Evolutionary conservation across 306 rosid genomes (phyloP), one percentile per base, ranked within the genome.

Genomic region (Carpinus viminea): DNA sequence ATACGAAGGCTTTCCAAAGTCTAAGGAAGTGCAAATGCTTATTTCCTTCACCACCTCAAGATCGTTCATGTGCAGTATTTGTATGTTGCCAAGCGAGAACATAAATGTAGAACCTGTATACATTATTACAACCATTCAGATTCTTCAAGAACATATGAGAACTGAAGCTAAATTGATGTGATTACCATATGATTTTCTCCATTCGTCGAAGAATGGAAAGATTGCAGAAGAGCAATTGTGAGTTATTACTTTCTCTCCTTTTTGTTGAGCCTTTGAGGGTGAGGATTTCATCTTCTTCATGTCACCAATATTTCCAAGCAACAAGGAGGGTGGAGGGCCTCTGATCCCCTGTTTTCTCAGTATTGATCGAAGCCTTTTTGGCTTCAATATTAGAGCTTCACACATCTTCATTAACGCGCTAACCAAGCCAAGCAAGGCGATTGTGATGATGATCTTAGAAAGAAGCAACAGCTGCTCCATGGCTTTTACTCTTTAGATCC

Each of bases 21-120:
- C 83, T 13, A 86, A 71, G 36, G 89, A 83, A n/a, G 83, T 83
- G 59, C 86, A 81, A 3, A 50, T 73, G 21, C 79, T 74, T 8
- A 86, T 71, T 31, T 86, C 86, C 70, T 65, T 79, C 31, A 81
- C 83, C 34, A 68, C 65, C 3, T 86, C 85, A 17, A 78, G 78
- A 47, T 82, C 68, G 55, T 50, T 77, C 79, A 86, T 85, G 9
- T 24, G 82, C 55, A 88, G 12, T n/a, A 81, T 74, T 59, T 79
- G 88, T 15, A 31, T 77, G 81, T 78, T 86, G 13, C 90, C 90
- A 15, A 88, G 81, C 13, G 83, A 71, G 76, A 88, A 86, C 72
- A 56, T 60, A 52, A 84, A 79, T 15, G 73, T 72, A 13, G 73
- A 60, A 61, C 86, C 89, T 83, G 84, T 17, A 53, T 8, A 51